Evolutionary conservation across 1,284 basidiomycete species (phyloP).

Genomic region (Ganoderma boninense): DNA sequence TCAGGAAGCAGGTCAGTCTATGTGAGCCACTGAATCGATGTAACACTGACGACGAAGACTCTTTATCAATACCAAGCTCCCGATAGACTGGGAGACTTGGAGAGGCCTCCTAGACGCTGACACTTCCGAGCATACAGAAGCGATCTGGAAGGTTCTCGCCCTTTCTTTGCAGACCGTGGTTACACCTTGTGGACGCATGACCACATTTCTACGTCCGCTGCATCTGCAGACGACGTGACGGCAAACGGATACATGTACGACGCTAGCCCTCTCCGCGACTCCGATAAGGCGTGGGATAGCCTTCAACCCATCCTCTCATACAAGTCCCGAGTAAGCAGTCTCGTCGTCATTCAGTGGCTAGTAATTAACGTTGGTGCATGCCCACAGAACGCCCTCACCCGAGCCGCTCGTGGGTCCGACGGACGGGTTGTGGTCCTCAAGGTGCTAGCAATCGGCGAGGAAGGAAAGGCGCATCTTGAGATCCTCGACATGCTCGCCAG

Average conservation of each 20-base stretch:
- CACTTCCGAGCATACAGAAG: not conserved
- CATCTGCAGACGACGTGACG: not conserved
- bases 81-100: not conserved
- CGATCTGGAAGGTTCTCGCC: not conserved
- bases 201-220: not conserved
- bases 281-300: not conserved
- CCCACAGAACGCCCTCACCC: slow-evolving; percentile 3
- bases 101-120: not conserved
- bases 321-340: not conserved
- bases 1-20: too few relatives aligned
- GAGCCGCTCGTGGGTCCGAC: slow-evolving; percentile 1
- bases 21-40: too few relatives aligned
- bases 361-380: not conserved
- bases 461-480: slow-evolving; percentile 9
- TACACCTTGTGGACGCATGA: not conserved
- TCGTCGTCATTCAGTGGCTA: too few relatives aligned
- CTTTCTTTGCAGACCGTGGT: not conserved
- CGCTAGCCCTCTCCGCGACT: not conserved
- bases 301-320: not conserved
- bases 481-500: slow-evolving; percentile 11
- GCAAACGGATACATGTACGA: not conserved
- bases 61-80: too few relatives aligned
- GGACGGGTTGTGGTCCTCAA: slow-evolving; percentile 10
- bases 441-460: slow-evolving; percentile 4
- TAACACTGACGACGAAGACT: too few relatives aligned